phyloP scores from a whole-genome alignment of 768 basidiomycete species.

The Tylopilus sp. region DNA sequence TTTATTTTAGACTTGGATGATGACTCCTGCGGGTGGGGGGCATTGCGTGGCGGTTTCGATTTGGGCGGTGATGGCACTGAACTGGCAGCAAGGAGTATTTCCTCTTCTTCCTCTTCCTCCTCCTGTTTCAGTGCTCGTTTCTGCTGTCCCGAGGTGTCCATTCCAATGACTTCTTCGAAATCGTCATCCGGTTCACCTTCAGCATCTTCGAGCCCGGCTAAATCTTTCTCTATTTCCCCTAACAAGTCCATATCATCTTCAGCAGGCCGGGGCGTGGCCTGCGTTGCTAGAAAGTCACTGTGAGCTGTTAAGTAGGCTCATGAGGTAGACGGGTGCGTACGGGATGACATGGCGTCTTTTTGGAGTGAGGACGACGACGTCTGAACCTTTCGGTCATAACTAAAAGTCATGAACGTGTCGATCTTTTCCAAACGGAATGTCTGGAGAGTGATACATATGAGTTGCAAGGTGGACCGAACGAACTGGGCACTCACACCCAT shows the following conservation, averaged over 20 bases:
- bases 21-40: constrained; percentile 23
- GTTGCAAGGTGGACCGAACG: background rate
- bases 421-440: constrained; percentile 73
- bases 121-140: constrained; percentile 32
- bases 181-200: constrained; percentile 44
- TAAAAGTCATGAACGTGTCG: constrained; percentile 59
- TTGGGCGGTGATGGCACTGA: constrained; percentile 28
- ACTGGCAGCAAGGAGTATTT: constrained; percentile 27
- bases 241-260: constrained; percentile 27
- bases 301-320: background rate
- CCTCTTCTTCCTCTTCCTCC: constrained; percentile 33
- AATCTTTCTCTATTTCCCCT: constrained; percentile 27
- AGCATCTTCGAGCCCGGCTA: constrained; percentile 32
- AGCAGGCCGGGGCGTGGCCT: constrained; percentile 22
- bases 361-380: constrained; percentile 19
- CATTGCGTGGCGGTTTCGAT: constrained; percentile 28
- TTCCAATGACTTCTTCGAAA: constrained; percentile 39
- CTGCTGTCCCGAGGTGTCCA: constrained; percentile 21
- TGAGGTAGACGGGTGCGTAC: constrained; percentile 14
- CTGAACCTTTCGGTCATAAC: constrained; percentile 45
- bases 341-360: constrained; percentile 17
- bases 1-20: constrained; percentile 26
- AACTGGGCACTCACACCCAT: constrained; percentile 47
- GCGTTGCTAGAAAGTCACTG: constrained; percentile 13
- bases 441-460: constrained; percentile 36